Conservation (phyloP, 1,139 yeast species). For the Taphrina sp. region DNA sequence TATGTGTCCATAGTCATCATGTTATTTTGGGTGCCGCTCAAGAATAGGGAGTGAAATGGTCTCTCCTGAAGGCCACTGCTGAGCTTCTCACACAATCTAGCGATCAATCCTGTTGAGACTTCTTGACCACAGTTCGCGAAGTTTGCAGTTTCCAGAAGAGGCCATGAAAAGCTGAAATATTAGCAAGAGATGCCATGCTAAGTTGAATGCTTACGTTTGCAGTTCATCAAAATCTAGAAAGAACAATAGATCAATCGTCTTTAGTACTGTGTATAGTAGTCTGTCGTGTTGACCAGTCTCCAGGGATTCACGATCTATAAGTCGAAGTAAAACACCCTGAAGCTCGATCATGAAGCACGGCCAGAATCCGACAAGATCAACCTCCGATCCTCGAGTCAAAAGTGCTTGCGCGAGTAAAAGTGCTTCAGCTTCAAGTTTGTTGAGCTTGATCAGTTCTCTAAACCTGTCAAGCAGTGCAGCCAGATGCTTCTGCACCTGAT, state of each 20-base stretch:
- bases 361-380: slow-evolving; percentile 71
- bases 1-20: too few species aligned
- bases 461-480: slow-evolving; percentile 45
- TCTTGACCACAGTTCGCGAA: too few species aligned
- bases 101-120: too few species aligned
- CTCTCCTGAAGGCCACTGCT: too few species aligned
- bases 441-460: slow-evolving; percentile 1
- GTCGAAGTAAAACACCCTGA: slow-evolving; percentile 5
- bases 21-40: too few species aligned
- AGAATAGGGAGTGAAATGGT: too few species aligned
- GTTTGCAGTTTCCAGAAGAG: too few species aligned
- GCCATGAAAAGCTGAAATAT: too few species aligned
- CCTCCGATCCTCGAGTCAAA: slow-evolving; percentile 58
- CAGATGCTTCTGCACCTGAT: slow-evolving; percentile 51
- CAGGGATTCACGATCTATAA: not conserved
- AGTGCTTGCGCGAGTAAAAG: slow-evolving; percentile 63
- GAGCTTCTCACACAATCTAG: too few species aligned
- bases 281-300: slow-evolving; percentile 57
- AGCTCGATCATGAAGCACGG: slow-evolving; percentile 51
- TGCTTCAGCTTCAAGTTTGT: slow-evolving; percentile 49
- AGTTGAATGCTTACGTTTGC: slow-evolving; percentile 48
- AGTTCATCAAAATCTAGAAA: slow-evolving; percentile 74
- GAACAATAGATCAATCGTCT: slow-evolving; percentile 70
- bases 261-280: slow-evolving; percentile 58
- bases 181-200: not conserved